These are phyloP conservation scores for Apiospora arundinis DNA, from an alignment of 2,329 filamentous ascomycete species.

Conservation along the genomic window DNA sequence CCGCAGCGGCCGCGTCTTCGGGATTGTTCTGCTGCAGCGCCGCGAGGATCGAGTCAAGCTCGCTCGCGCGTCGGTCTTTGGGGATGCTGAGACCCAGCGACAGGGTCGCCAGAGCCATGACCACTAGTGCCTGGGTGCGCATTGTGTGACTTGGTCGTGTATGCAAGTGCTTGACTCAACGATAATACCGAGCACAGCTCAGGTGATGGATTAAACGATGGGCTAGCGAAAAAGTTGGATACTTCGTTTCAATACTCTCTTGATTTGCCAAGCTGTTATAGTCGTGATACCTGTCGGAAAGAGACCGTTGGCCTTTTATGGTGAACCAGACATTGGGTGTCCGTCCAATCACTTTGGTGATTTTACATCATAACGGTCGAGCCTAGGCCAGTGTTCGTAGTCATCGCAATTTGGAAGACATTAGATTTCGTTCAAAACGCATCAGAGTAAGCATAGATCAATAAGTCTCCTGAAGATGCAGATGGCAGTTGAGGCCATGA, in stretches of 20 bases:
- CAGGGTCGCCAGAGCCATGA: background rate
- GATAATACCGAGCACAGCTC: slow-evolving; percentile 16
- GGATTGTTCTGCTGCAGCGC: slow-evolving; percentile 16
- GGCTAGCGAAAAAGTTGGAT: background rate
- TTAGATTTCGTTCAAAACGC: background rate
- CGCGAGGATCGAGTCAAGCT: background rate
- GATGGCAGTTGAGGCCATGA: background rate
- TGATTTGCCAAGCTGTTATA: background rate
- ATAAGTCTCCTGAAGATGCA: background rate
- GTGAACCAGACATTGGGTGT: background rate
- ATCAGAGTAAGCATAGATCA: background rate
- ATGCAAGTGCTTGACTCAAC: background rate
- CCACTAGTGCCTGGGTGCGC: background rate
- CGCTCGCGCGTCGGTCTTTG: background rate
- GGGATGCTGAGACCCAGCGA: slow-evolving; percentile 8
- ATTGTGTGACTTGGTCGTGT: background rate
- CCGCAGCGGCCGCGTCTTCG: slow-evolving; percentile 16
- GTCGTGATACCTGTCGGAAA: background rate
- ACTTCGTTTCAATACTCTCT: background rate
- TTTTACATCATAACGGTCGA: background rate
- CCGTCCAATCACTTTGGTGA: background rate
- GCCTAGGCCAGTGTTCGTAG: background rate
- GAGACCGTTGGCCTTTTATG: background rate
- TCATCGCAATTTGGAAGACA: background rate
- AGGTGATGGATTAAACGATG: background rate